phyloP scores from a whole-genome alignment of 1,139 yeast species.

The Yamadazyma diospyri region DNA sequence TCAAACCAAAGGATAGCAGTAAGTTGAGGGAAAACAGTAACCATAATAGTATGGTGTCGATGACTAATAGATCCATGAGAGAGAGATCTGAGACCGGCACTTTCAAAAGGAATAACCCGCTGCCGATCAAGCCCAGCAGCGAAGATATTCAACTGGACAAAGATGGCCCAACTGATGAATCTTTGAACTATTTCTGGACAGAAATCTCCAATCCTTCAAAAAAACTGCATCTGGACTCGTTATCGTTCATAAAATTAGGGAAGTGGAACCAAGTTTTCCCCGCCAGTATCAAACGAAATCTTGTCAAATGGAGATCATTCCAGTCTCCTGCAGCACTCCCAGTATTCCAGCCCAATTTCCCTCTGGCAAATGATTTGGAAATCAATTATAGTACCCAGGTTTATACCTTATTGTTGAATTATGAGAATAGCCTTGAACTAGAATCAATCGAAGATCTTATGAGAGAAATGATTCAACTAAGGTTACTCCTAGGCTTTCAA shows the following conservation, averaged over 20 bases:
- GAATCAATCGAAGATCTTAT: slow-evolving; percentile 60
- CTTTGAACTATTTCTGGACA: slow-evolving; percentile 52
- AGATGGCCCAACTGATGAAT: slow-evolving; percentile 4
- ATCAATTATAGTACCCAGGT: slow-evolving; percentile 59
- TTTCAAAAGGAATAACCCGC: slow-evolving; percentile 10
- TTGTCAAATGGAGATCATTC: slow-evolving; percentile 88
- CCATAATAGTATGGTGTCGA: slow-evolving; percentile 3
- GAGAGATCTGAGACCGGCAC: slow-evolving; percentile 6
- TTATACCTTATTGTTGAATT: slow-evolving; percentile 60
- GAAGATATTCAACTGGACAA: slow-evolving; percentile 1
- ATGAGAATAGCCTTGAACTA: slow-evolving; percentile 49
- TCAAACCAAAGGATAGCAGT: slow-evolving; percentile 12
- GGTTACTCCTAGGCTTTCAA: slow-evolving; percentile 87
- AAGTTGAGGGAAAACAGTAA: slow-evolving; percentile 5
- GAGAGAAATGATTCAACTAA: slow-evolving; percentile 81
- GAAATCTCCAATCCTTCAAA: slow-evolving; percentile 68
- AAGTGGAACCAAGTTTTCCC: slow-evolving; percentile 93
- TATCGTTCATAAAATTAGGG: slow-evolving; percentile 36
- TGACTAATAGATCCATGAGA: slow-evolving; percentile 5
- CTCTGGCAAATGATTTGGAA: slow-evolving; percentile 62
- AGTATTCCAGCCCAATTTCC: slow-evolving; percentile 71
- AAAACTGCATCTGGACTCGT: slow-evolving; percentile 44
- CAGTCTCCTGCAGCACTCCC: slow-evolving; percentile 95
- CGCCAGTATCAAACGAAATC: slow-evolving; percentile 54
- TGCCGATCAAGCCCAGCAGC: slow-evolving; percentile 6